A percentile compares a stretch with the other conserved stretches of the same genome.
Evolutionary conservation across 2,329 filamentous ascomycete species (phyloP).

Genomic region (Cercospora sesami): DNA sequence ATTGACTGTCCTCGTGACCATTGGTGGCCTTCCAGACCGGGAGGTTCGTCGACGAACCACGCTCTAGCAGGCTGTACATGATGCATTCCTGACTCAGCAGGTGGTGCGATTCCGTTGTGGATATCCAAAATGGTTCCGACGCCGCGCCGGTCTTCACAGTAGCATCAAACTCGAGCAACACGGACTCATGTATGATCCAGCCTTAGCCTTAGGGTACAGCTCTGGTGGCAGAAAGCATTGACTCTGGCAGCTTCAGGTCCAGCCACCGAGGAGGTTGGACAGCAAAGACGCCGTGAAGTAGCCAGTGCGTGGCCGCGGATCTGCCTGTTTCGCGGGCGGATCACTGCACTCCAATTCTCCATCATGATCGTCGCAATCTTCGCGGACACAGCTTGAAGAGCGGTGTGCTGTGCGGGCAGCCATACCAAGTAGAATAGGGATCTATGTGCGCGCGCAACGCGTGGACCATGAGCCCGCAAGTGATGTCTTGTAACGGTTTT

Average conservation of each 20-base stretch:
- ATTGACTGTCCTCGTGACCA: background rate
- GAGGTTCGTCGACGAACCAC: background rate
- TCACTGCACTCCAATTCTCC: background rate
- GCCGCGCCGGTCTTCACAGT: background rate
- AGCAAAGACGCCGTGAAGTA: background rate
- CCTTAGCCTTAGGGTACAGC: background rate
- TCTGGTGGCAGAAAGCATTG: background rate
- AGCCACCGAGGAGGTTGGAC: background rate
- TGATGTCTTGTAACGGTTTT: background rate
- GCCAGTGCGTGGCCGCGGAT: background rate
- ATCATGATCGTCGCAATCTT: background rate
- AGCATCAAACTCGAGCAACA: background rate
- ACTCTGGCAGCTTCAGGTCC: background rate
- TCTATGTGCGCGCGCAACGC: background rate
- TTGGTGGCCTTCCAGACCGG: background rate
- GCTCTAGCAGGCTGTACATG: background rate
- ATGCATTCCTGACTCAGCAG: background rate
- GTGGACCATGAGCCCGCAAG: background rate
- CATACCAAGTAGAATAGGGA: background rate
- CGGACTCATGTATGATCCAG: background rate
- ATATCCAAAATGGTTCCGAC: background rate
- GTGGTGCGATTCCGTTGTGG: background rate
- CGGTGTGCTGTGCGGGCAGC: background rate
- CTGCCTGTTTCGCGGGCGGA: background rate
- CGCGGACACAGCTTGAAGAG: background rate